Percentiles rank a stretch among this genome's conserved stretches.
Conservation (phyloP, 1,139 yeast genomes). For the Suhomyces kunorum region DNA sequence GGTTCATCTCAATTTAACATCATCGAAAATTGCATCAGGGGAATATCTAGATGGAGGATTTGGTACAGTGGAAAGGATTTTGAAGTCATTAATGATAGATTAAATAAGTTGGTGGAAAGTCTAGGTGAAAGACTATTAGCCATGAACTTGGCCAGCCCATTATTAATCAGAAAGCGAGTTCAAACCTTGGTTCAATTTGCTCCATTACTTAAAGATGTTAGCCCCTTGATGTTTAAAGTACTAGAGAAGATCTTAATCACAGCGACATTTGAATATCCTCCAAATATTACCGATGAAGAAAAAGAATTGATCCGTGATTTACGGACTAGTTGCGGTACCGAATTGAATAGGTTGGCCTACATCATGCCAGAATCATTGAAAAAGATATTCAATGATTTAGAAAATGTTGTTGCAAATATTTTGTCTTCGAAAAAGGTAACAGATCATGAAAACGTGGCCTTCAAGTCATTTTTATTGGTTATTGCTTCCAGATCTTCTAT, state of each 20-base stretch:
- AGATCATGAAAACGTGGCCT: slow-evolving; percentile 91
- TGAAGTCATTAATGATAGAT: slow-evolving; percentile 53
- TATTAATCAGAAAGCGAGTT: slow-evolving; percentile 78
- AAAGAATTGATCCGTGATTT: slow-evolving; percentile 82
- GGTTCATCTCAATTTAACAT: slow-evolving; percentile 84
- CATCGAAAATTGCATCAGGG: slow-evolving; percentile 87
- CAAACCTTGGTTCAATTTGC: slow-evolving; percentile 96
- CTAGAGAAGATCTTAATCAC: slow-evolving; percentile 85
- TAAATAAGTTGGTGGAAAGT: slow-evolving; percentile 67
- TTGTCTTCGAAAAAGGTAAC: slow-evolving; percentile 70
- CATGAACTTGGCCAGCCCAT: slow-evolving; percentile 76
- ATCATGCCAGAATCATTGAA: slow-evolving; percentile 90
- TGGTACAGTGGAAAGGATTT: slow-evolving; percentile 78
- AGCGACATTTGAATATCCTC: slow-evolving; percentile 83
- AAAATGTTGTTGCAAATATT: slow-evolving; percentile 73
- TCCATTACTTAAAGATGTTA: slow-evolving; percentile 80
- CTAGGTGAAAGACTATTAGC: slow-evolving; percentile 78
- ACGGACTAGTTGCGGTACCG: slow-evolving; percentile 92
- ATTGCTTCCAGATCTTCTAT: slow-evolving; percentile 86
- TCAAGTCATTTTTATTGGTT: slow-evolving; percentile 85
- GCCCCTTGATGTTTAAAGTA: slow-evolving; percentile 73
- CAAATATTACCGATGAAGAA: slow-evolving; percentile 65
- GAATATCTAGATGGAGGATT: slow-evolving; percentile 94
- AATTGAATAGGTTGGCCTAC: slow-evolving; percentile 87
- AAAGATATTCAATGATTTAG: slow-evolving; percentile 77